These are phyloP conservation scores for Harringtonia lauricola DNA, from an alignment of 2,329 filamentous ascomycete genomes.

Conservation along the genomic window DNA sequence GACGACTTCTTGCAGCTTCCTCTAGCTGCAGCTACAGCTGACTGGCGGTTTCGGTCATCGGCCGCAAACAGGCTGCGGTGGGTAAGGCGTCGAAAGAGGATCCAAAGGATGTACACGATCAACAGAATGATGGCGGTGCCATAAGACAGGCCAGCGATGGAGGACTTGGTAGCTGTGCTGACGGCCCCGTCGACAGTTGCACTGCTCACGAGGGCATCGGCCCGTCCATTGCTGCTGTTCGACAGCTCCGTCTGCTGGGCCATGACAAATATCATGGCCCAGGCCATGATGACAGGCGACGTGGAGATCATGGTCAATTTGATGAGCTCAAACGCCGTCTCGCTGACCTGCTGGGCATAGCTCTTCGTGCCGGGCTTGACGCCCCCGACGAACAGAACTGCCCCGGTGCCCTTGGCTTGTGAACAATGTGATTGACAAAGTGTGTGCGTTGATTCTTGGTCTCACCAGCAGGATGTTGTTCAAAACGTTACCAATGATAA, in stretches of 20 bases:
- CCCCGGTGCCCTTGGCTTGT: slow-evolving; percentile 5
- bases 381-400: slow-evolving; percentile 1
- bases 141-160: not conserved
- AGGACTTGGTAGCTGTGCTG: not conserved
- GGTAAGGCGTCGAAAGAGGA: not conserved
- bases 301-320: slow-evolving; percentile 2
- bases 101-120: slow-evolving; percentile 1
- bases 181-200: not conserved
- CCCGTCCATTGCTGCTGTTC: not conserved
- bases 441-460: not conserved
- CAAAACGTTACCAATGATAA: slow-evolving; percentile 5
- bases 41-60: not conserved
- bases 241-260: not conserved
- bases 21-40: not conserved
- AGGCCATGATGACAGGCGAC: slow-evolving; percentile 3
- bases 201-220: too few relatives aligned
- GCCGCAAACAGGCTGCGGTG: not conserved
- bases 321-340: slow-evolving; percentile 3
- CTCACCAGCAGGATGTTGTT: slow-evolving; percentile 6
- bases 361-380: not conserved
- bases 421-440: not conserved
- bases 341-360: slow-evolving; percentile 1
- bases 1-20: not conserved
- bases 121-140: slow-evolving; percentile 1
- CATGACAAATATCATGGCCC: slow-evolving; percentile 11